Conservation (phyloP, 106 monocot species). For the Acanthochlamys bracteata region DNA sequence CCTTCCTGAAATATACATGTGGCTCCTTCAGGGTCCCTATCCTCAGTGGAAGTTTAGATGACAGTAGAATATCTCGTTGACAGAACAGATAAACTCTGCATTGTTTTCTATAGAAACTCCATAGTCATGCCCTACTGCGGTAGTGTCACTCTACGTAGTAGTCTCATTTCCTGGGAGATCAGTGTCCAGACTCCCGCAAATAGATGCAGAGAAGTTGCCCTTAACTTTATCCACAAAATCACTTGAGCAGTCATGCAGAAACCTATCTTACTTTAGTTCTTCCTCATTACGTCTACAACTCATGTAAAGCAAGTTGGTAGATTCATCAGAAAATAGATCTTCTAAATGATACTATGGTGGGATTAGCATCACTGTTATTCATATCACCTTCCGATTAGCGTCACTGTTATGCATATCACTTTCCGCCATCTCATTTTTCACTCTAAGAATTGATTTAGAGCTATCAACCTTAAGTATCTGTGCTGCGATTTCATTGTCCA, state of each 20-base stretch:
- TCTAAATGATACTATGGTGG: neutral
- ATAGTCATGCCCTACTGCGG: slow-evolving; percentile 5
- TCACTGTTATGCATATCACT: neutral
- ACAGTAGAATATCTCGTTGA: neutral
- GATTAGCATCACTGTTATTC: neutral
- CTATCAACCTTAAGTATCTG: neutral
- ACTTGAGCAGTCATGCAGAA: neutral
- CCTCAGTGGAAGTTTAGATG: slow-evolving; percentile 9
- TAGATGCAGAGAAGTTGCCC: neutral
- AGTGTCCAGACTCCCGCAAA: slow-evolving; percentile 5
- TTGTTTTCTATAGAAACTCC: neutral
- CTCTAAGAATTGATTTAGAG: slow-evolving; percentile 4
- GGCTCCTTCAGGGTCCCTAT: slow-evolving; percentile 11
- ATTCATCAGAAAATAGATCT: slow-evolving; percentile 5
- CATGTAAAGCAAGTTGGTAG: slow-evolving; percentile 8
- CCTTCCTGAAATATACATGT: neutral
- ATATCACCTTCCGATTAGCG: neutral
- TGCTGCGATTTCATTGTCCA: neutral
- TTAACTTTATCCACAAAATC: neutral
- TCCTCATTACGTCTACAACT: neutral
- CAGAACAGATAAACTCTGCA: neutral
- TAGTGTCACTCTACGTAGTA: neutral
- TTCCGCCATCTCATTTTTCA: slow-evolving; percentile 25
- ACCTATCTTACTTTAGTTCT: neutral
- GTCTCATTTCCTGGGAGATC: slow-evolving; percentile 1